Evolutionary conservation across 345 rosid genomes (phyloP).

Genomic region (Pseudoturritis turrita): DNA sequence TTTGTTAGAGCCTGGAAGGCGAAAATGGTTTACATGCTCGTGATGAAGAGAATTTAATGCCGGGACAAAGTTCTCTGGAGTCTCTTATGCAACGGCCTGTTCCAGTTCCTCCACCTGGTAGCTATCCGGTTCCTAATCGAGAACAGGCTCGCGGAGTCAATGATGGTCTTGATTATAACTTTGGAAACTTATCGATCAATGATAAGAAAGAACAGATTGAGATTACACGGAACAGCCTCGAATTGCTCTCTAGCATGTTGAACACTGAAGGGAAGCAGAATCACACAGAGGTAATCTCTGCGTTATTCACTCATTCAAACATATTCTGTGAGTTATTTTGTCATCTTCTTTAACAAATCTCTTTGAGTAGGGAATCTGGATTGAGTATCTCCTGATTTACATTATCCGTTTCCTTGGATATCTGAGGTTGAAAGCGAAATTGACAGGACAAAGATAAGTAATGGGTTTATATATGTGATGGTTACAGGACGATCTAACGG

Average conservation of each 20-base stretch:
- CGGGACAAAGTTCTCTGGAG: slow-evolving; percentile 42
- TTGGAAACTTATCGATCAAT: slow-evolving; percentile 40
- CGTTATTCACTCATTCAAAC: neutral
- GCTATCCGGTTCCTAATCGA: slow-evolving; percentile 45
- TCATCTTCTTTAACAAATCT: neutral
- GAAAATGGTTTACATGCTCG: slow-evolving; percentile 27
- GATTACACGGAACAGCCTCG: slow-evolving; percentile 65
- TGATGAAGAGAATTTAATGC: slow-evolving; percentile 30
- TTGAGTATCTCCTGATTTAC: no score
- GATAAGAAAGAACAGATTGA: slow-evolving; percentile 61
- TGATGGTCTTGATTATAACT: slow-evolving; percentile 30
- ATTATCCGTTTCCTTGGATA: no score
- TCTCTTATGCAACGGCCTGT: slow-evolving; percentile 49
- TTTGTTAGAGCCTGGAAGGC: slow-evolving; percentile 48
- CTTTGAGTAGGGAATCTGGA: neutral
- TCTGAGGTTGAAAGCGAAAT: no score
- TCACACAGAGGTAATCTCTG: slow-evolving; percentile 43
- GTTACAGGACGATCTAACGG: slow-evolving; percentile 62
- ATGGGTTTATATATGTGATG: neutral
- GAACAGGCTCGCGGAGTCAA: slow-evolving; percentile 28
- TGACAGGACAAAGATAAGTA: neutral
- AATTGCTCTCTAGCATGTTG: slow-evolving; percentile 73
- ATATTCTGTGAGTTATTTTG: neutral
- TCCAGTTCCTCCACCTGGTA: slow-evolving; percentile 54
- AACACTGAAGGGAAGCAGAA: slow-evolving; percentile 48